phyloP scores from a whole-genome alignment of 139 green algal species.

The Chlamydomonas sp. region DNA sequence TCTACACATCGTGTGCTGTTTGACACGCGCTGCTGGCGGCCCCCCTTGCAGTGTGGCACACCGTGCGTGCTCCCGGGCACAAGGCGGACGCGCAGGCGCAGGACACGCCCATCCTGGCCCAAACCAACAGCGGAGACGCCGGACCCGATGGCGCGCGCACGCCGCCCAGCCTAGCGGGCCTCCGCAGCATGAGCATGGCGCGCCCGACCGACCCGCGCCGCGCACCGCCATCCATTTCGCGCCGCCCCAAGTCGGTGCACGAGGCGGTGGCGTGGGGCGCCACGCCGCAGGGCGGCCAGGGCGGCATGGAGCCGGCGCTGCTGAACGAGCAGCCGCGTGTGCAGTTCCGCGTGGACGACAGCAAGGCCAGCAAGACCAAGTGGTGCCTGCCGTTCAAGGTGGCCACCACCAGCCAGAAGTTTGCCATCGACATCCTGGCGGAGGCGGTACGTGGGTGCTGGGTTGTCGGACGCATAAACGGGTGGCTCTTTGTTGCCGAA shows the following conservation, averaged over 20 bases:
- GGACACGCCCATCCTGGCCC: neutral
- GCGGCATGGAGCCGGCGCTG: constrained; percentile 49
- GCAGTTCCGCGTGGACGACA: constrained; percentile 37
- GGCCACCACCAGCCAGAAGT: constrained; percentile 38
- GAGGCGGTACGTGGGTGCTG: constrained; percentile 10
- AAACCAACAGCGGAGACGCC: too few relatives aligned
- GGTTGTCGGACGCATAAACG: neutral
- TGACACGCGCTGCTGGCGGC: neutral
- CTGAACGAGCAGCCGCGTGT: constrained; percentile 77
- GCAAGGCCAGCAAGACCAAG: neutral
- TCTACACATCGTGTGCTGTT: too few relatives aligned
- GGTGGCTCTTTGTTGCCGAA: neutral
- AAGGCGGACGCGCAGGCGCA: constrained; percentile 1
- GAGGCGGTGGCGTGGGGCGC: too few relatives aligned
- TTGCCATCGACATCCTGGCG: constrained; percentile 26
- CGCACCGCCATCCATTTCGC: too few relatives aligned
- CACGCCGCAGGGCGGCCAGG: too few relatives aligned
- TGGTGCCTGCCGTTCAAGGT: constrained; percentile 47
- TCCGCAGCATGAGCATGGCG: too few relatives aligned
- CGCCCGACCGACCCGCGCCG: too few relatives aligned
- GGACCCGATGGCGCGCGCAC: too few relatives aligned
- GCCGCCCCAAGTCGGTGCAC: too few relatives aligned
- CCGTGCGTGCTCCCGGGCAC: constrained; percentile 24
- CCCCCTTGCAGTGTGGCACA: constrained; percentile 38
- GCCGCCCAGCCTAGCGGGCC: too few relatives aligned